Evolutionary conservation across 257 asterid genomes (phyloP), one percentile per base, ranked within the genome.

Genomic region (Nicotiana noctiflora): DNA sequence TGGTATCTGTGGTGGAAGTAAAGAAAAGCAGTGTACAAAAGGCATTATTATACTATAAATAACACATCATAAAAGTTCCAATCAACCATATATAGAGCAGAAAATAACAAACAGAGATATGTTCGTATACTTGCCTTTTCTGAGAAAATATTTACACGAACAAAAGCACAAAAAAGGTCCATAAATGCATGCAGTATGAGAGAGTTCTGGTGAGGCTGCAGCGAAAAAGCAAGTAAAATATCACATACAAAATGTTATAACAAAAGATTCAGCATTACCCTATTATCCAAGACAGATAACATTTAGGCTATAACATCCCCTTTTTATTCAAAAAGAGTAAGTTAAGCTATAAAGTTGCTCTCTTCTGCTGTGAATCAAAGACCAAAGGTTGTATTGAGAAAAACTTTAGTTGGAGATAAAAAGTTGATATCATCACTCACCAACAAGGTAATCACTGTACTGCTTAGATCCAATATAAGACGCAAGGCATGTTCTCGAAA

Each of bases 141-240:
- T 18, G 98, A 91, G 49, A 94, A 90, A 75, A 96, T 92, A 89
- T 94, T 94, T 86, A 94, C 99, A 74, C 99, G 98, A 83, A 94
- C 96, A 87, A 94, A 96, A n/a, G 99, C 91, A 91, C 99, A 96
- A 85, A 96, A 92, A 80, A 96, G 92, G 88, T 91, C 99, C 98
- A 96, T 96, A 89, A 96, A 92, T 79, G 98, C 97, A 70, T 94
- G 98, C 84, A 96, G 92, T 84, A 96, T 96, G 86, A 96, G 97
- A 84, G 94, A 92, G 83, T 96, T 96, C 80, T 94, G 99, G 85
- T 96, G 96, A 75, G 99, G 99, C 99, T 94, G 97, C 93, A 90
- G 83, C 75, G 77, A 79, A 89, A 87, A 62, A 29, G 72, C 78
- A 79, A 62, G 81, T 70, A 80, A 80, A 70, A 72, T 6, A 49